Evolutionary conservation across 257 asterid species (phyloP).

Genomic region (Jacaranda mimosifolia): DNA sequence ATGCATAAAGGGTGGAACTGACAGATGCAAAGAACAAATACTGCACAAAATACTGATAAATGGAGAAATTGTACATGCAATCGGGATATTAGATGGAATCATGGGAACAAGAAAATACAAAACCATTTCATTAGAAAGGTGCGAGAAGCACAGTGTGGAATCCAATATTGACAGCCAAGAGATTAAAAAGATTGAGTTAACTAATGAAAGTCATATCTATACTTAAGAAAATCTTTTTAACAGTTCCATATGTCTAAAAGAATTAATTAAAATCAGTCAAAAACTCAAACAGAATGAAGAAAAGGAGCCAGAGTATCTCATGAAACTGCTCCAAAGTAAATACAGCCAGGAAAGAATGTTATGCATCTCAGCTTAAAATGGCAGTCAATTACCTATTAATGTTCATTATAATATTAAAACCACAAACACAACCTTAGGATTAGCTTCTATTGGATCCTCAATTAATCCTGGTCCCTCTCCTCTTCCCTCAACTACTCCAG

Average conservation of each 20-base stretch:
- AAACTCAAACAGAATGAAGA: background rate
- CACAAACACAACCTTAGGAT: background rate
- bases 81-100: background rate
- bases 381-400: background rate
- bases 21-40: background rate
- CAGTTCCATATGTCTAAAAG: background rate
- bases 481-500: background rate
- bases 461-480: background rate
- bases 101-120: background rate
- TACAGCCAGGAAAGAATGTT: background rate
- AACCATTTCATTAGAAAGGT: constrained; percentile 6
- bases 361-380: background rate
- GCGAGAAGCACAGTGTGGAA: constrained; percentile 8
- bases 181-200: background rate
- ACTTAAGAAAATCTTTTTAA: background rate
- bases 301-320: background rate
- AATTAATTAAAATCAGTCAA: background rate
- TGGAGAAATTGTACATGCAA: background rate
- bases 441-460: constrained; percentile 12
- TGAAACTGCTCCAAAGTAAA: constrained; percentile 4
- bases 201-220: background rate
- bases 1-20: constrained; percentile 6
- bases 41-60: background rate
- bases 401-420: constrained; percentile 10
- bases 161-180: background rate